Evolutionary conservation across 1,284 basidiomycete species (phyloP), one percentile per base, ranked within the genome.

Genomic region (Sanghuangporus weigelae): DNA sequence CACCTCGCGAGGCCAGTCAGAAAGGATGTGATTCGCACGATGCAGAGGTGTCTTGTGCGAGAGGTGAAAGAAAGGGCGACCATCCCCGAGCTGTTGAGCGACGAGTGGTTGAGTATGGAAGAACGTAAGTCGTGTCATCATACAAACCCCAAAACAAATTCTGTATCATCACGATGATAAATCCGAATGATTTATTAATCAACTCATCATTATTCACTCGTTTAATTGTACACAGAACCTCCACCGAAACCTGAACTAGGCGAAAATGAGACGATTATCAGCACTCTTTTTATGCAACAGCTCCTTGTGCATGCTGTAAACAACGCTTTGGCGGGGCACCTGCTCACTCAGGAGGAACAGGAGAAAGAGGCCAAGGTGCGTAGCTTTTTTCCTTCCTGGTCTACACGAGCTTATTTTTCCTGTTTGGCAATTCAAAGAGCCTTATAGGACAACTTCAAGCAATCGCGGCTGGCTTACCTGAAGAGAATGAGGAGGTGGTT

Each of bases 1-100:
- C 84, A 91, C 66, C 73, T 88, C 57, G 85, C 83, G 71, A 79
- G 81, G 63, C 77, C 77, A 35, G 90, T 96, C 38, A 82, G 89
- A 60, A 73, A 73, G 60, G 86, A 87, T 69, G 83, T 94, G 53
- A 85, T 95, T 63, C 79, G 78, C 59, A 86, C 84, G 56, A 91
- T 96, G 76, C 83, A 86, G 73, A 84, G 81, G 62, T 95, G 94
- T 71, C 73, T 96, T 68, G 78, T 77, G 57, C 84, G 92, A 67
- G 81, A 84, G 67, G 84, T 90, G 19, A 93, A 92, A 74, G 84
- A 89, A 67, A 78, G 94, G 50, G 85, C 86, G 64, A 87, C 87
- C n/a, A 95, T 96, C 68, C 92, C 92, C 1, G 84, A 87, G 68
- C 74, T 91, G 67, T 68, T 90, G 69, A 79, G 83, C 58, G 81